phyloP scores from a whole-genome alignment of 306 rosid species.

The Cucumis cinereus region DNA sequence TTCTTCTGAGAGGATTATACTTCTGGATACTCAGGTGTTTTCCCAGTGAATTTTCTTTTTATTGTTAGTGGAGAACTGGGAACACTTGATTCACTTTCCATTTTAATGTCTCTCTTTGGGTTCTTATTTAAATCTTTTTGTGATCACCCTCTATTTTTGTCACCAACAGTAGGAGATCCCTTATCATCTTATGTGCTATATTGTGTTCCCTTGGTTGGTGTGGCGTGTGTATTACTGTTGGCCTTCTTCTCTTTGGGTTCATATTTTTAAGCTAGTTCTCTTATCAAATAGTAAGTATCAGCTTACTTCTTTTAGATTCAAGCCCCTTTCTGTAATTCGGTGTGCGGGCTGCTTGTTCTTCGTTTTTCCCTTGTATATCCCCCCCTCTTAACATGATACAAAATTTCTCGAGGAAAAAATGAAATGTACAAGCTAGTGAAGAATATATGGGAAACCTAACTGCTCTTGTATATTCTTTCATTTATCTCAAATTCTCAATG shows the following conservation, averaged over 20 bases:
- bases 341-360: no score
- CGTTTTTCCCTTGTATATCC: no score
- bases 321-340: no score
- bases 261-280: background rate
- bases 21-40: conserved; percentile 77
- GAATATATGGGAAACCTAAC: no score
- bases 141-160: background rate
- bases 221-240: background rate
- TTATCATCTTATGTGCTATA: background rate
- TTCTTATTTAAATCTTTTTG: background rate
- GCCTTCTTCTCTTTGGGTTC: background rate
- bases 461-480: no score
- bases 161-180: background rate
- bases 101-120: background rate
- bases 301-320: no score
- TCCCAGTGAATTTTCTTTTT: background rate
- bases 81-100: background rate
- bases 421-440: no score
- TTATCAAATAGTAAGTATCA: background rate
- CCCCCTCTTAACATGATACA: no score
- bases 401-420: no score
- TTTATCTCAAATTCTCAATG: no score
- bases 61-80: background rate
- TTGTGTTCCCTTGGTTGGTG: background rate
- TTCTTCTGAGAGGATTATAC: conserved; percentile 70